Evolutionary conservation across 2,329 filamentous ascomycete genomes (phyloP).

Genomic region (Phoma sp.): DNA sequence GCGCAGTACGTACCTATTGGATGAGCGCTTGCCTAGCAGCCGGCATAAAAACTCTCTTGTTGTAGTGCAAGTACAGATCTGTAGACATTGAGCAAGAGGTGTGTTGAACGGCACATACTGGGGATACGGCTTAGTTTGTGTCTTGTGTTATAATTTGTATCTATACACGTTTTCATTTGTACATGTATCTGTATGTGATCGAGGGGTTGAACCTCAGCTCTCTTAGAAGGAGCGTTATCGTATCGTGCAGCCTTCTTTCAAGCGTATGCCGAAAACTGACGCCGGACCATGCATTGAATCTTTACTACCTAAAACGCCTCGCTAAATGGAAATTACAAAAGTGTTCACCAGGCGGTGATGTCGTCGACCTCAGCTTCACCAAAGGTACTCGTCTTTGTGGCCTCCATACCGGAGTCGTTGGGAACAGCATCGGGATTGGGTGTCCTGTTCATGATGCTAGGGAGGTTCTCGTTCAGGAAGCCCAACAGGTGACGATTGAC

Average conservation of each 20-base stretch:
- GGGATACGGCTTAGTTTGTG: too few relatives aligned
- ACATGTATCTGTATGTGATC: constrained; percentile 6
- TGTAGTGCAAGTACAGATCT: too few relatives aligned
- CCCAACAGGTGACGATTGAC: constrained; percentile 86
- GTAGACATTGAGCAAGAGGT: too few relatives aligned
- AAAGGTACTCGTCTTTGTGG: constrained; percentile 89
- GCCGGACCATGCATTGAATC: constrained; percentile 22
- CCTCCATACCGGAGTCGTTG: constrained; percentile 55
- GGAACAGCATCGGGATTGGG: constrained; percentile 49
- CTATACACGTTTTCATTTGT: too few relatives aligned
- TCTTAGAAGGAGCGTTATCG: constrained; percentile 22
- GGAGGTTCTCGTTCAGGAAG: constrained; percentile 81
- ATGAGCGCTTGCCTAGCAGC: too few relatives aligned
- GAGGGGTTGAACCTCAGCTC: constrained; percentile 47
- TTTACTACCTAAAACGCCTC: constrained; percentile 30
- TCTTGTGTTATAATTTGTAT: too few relatives aligned
- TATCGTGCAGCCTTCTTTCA: constrained; percentile 44
- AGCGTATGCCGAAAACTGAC: constrained; percentile 47
- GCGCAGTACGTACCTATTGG: too few relatives aligned
- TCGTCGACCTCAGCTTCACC: constrained; percentile 96
- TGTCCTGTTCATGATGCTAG: constrained; percentile 78
- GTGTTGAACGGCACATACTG: too few relatives aligned
- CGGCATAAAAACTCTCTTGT: too few relatives aligned
- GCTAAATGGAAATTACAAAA: constrained; percentile 23
- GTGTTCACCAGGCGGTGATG: constrained; percentile 83